Percentiles rank a stretch among this genome's conserved stretches.
Evolutionary conservation across 1,284 basidiomycete species (phyloP).

Genomic region (Erythrobasidium hasegawianum): DNA sequence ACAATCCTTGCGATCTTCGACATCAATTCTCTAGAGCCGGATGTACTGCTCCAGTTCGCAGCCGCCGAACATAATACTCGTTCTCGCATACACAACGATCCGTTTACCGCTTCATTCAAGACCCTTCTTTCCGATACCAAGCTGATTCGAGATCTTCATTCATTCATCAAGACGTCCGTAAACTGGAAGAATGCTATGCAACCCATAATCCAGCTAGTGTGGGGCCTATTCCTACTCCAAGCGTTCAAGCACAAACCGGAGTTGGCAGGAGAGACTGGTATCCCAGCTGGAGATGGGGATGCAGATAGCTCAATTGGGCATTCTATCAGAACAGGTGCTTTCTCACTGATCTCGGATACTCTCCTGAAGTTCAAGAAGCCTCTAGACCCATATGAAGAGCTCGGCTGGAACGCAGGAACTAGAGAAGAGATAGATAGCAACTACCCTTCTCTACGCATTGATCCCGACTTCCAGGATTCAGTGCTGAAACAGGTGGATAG

Average conservation of each 20-base stretch:
- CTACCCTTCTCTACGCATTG: slow-evolving; percentile 59
- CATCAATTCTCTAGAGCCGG: slow-evolving; percentile 58
- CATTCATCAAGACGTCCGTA: slow-evolving; percentile 48
- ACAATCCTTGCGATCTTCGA: slow-evolving; percentile 62
- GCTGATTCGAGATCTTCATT: slow-evolving; percentile 46
- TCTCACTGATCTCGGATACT: slow-evolving; percentile 62
- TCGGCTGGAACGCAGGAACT: slow-evolving; percentile 41
- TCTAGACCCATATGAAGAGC: slow-evolving; percentile 42
- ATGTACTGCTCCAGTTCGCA: slow-evolving; percentile 69
- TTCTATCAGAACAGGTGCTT: slow-evolving; percentile 75
- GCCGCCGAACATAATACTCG: slow-evolving; percentile 62
- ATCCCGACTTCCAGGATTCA: slow-evolving; percentile 63
- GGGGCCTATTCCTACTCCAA: slow-evolving; percentile 78
- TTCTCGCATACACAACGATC: slow-evolving; percentile 43
- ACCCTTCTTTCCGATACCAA: slow-evolving; percentile 45
- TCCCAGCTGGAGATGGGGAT: slow-evolving; percentile 64
- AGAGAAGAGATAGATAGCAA: slow-evolving; percentile 42
- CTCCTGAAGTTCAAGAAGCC: slow-evolving; percentile 49
- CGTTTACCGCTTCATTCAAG: slow-evolving; percentile 40
- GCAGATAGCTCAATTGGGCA: slow-evolving; percentile 63
- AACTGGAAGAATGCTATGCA: slow-evolving; percentile 57
- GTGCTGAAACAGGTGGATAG: slow-evolving; percentile 67
- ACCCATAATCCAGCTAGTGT: slow-evolving; percentile 72
- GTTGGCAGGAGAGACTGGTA: slow-evolving; percentile 56
- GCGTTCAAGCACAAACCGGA: slow-evolving; percentile 64